phyloP scores from a whole-genome alignment of 257 asterid genomes.

The Vinca minor region DNA sequence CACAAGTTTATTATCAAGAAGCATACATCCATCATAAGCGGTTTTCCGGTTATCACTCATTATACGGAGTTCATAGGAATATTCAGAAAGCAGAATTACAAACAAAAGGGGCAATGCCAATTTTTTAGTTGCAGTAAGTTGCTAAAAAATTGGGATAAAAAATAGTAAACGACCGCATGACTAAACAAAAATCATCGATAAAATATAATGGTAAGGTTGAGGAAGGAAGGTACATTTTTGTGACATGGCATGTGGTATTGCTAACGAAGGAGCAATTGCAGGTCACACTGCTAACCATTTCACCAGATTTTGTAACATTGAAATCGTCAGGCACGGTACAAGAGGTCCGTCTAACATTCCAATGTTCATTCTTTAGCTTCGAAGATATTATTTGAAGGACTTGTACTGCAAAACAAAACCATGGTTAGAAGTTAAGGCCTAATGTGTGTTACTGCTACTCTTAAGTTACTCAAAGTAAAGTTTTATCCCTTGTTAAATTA shows the following conservation, averaged over 20 bases:
- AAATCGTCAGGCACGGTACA: slow-evolving; percentile 36
- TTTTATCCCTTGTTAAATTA: background rate
- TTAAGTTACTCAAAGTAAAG: background rate
- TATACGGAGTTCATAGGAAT: too few relatives aligned
- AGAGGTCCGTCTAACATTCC: slow-evolving; percentile 44
- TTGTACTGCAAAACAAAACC: slow-evolving; percentile 40
- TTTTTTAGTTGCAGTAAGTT: background rate
- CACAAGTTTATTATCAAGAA: too few relatives aligned
- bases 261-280: slow-evolving; percentile 55
- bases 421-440: background rate
- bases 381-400: slow-evolving; percentile 49
- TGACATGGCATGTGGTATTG: slow-evolving; percentile 61
- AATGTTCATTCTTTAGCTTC: slow-evolving; percentile 43
- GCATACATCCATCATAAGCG: background rate
- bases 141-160: background rate
- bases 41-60: too few relatives aligned
- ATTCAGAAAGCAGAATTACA: background rate
- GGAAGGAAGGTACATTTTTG: slow-evolving; percentile 58
- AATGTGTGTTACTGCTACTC: background rate
- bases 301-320: slow-evolving; percentile 23
- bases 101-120: background rate
- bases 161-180: background rate
- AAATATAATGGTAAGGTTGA: background rate
- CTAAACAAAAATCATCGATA: background rate
- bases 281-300: slow-evolving; percentile 23